Percentiles rank a stretch among this genome's conserved stretches.
These are phyloP conservation scores for Lentinula boryana DNA, from an alignment of 768 basidiomycete genomes.

Conservation along the genomic window DNA sequence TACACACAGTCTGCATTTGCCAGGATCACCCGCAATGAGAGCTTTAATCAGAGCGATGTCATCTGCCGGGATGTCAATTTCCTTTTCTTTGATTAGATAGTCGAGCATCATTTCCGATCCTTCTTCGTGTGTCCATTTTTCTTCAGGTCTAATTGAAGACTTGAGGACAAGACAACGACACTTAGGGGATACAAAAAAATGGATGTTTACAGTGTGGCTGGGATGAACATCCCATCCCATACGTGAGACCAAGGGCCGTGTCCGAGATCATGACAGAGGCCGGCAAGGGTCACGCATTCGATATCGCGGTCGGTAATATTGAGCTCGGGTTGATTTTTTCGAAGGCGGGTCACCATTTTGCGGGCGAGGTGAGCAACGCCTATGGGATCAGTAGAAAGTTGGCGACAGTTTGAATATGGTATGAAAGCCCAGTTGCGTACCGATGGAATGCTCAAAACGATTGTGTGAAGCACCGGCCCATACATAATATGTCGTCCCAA, in stretches of 20 bases:
- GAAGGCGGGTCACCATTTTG: constrained; percentile 52
- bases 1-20: constrained; percentile 42
- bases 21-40: constrained; percentile 61
- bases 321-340: constrained; percentile 52
- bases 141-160: constrained; percentile 31
- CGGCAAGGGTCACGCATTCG: constrained; percentile 73
- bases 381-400: constrained; percentile 19
- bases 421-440: constrained; percentile 28
- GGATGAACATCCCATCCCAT: constrained; percentile 74
- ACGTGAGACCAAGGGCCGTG: constrained; percentile 87
- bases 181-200: neutral
- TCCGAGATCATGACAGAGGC: constrained; percentile 75
- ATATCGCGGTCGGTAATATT: constrained; percentile 67
- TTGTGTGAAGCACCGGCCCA: constrained; percentile 78
- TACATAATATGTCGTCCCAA: constrained; percentile 70
- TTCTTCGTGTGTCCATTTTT: constrained; percentile 68
- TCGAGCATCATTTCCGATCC: constrained; percentile 84
- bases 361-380: constrained; percentile 74
- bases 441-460: constrained; percentile 81
- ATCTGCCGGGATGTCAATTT: constrained; percentile 37
- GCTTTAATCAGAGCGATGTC: constrained; percentile 68
- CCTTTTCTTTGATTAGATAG: constrained; percentile 51
- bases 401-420: neutral
- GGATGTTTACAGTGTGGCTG: constrained; percentile 47
- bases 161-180: neutral